Conservation (phyloP, 2,329 filamentous ascomycete genomes). For the Penicillium thymicola region DNA sequence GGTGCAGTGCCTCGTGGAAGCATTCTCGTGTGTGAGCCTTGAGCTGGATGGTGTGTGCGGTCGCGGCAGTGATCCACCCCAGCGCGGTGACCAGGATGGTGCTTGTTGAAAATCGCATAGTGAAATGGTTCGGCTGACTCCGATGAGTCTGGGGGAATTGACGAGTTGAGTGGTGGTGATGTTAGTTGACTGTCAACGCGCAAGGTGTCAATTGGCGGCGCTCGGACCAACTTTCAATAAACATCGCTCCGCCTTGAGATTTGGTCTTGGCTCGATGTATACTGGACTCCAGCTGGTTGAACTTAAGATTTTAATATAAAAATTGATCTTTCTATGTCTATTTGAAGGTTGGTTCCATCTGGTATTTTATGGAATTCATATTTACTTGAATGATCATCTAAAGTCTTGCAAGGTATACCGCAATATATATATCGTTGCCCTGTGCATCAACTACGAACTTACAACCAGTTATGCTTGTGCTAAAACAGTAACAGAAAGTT, state of each 20-base stretch:
- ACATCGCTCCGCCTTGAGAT: slow-evolving; percentile 11
- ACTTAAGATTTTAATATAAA: neutral
- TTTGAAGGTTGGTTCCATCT: neutral
- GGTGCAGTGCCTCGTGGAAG: slow-evolving; percentile 91
- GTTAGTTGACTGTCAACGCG: slow-evolving; percentile 22
- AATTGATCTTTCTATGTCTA: neutral
- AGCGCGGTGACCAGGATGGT: slow-evolving; percentile 52
- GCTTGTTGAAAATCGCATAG: slow-evolving; percentile 42
- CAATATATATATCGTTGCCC: neutral
- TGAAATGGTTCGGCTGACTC: slow-evolving; percentile 10
- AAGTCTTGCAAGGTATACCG: too few relatives aligned
- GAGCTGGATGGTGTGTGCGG: slow-evolving; percentile 94
- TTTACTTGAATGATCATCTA: neutral
- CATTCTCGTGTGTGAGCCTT: slow-evolving; percentile 92
- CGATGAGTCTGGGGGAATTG: slow-evolving; percentile 1
- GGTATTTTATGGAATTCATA: fast-evolving
- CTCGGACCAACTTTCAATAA: slow-evolving; percentile 34
- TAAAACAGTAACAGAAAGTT: neutral
- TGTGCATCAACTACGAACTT: neutral
- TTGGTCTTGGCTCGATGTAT: neutral
- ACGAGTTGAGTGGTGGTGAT: slow-evolving; percentile 6
- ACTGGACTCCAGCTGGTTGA: neutral
- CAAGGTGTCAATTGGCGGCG: slow-evolving; percentile 38
- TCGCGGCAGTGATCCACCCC: slow-evolving; percentile 56
- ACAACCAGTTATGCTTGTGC: neutral